Evolutionary conservation across 345 rosid genomes (phyloP).

Genomic region (Pseudoturritis turrita): DNA sequence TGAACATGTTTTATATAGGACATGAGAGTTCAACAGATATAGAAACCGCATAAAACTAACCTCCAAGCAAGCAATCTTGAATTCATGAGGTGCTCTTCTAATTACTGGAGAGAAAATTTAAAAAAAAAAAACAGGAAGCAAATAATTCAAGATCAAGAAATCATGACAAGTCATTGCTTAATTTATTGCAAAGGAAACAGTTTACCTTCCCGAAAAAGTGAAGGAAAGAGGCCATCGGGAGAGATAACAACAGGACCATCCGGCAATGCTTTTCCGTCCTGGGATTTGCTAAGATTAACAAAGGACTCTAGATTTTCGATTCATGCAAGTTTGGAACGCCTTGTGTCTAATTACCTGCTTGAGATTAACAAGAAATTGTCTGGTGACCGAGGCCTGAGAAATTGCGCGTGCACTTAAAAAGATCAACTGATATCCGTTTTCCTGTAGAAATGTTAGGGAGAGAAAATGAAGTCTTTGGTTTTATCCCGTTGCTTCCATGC

Average conservation of each 20-base stretch:
- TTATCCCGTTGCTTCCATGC: neutral
- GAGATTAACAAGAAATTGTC: constrained; percentile 79
- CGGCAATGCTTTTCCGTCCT: constrained; percentile 95
- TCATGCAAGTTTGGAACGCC: neutral
- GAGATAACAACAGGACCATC: constrained; percentile 98
- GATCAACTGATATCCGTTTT: constrained; percentile 91
- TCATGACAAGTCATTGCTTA: neutral
- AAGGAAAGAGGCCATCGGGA: constrained; percentile 96
- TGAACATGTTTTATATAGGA: neutral
- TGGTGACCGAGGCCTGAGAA: constrained; percentile 83
- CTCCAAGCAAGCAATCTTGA: constrained; percentile 99
- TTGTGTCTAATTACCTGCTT: constrained; percentile 57
- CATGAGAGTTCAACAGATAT: neutral
- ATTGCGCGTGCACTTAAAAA: constrained; percentile 97
- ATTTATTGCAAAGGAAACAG: neutral
- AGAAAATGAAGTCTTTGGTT: constrained; percentile 1
- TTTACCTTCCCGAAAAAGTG: constrained; percentile 88
- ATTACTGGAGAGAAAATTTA: constrained; percentile 50
- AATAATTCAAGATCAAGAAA: neutral
- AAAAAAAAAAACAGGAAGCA: neutral
- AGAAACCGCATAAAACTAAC: constrained; percentile 42
- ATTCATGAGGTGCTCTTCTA: constrained; percentile 98
- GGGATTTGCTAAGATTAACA: constrained; percentile 16
- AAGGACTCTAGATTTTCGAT: neutral
- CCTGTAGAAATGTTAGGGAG: constrained; percentile 41